A percentile compares a stretch with the other conserved stretches of the same genome.
Evolutionary conservation across 2,329 filamentous ascomycete species (phyloP).

Genomic region (Byssoonygena ceratinophila): DNA sequence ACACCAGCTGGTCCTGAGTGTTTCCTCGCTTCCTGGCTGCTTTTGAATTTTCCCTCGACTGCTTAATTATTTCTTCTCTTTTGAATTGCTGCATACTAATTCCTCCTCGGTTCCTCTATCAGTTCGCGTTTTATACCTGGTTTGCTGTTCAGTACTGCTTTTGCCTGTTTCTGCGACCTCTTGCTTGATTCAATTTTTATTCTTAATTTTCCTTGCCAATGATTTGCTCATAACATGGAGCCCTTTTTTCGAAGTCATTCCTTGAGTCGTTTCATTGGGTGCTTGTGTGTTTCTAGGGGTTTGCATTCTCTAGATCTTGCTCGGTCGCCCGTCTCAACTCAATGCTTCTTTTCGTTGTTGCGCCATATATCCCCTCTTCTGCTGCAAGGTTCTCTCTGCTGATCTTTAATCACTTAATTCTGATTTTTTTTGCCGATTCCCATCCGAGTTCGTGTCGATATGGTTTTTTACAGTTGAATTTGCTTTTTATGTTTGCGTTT

Average conservation of each 20-base stretch:
- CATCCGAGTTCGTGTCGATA: neutral
- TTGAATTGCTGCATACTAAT: neutral
- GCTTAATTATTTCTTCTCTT: constrained; percentile 3
- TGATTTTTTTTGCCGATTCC: neutral
- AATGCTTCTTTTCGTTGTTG: neutral
- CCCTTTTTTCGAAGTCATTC: neutral
- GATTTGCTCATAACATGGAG: neutral
- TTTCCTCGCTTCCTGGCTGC: constrained; percentile 22
- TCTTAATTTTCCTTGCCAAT: constrained; percentile 1
- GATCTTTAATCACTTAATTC: neutral
- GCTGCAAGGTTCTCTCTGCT: neutral
- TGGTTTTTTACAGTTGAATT: neutral
- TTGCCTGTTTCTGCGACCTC: constrained; percentile 22
- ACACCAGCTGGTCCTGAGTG: constrained; percentile 41
- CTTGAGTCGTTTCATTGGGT: neutral
- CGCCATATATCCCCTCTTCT: neutral
- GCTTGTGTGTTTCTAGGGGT: neutral
- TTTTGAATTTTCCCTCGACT: constrained; percentile 1
- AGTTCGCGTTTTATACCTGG: constrained; percentile 21
- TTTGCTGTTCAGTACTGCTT: constrained; percentile 26
- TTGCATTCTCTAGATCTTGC: neutral
- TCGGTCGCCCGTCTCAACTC: constrained; percentile 2
- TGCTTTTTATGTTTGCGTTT: constrained; percentile 1
- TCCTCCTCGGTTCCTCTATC: constrained; percentile 17
- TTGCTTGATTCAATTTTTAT: neutral